Evolutionary conservation across 2,329 filamentous ascomycete species (phyloP).

Genomic region (Aspergillus tubingensis): DNA sequence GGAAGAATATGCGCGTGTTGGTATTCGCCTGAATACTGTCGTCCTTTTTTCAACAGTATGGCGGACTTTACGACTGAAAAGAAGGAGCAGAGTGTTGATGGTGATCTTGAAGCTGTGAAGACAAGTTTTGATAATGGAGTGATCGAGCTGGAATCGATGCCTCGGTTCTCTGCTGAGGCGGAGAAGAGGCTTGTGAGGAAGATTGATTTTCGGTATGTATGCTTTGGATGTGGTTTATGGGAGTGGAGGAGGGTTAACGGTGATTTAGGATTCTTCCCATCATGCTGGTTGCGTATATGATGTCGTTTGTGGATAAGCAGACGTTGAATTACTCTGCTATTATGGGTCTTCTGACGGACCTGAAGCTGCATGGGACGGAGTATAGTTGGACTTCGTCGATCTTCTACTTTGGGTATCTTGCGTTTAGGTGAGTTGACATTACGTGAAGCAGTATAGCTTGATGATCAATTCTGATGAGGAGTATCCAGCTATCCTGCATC

Average conservation of each 20-base stretch:
- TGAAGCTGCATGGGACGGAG: constrained; percentile 24
- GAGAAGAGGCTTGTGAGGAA: constrained; percentile 26
- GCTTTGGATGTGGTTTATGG: not conserved
- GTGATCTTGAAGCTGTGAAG: not conserved
- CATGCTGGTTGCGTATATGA: constrained; percentile 31
- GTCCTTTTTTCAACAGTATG: not conserved
- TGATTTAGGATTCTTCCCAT: constrained; percentile 25
- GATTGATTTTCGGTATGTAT: constrained; percentile 23
- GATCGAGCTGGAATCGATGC: constrained; percentile 15
- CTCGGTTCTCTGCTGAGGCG: constrained; percentile 18
- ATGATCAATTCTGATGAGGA: not conserved
- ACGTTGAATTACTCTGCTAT: constrained; percentile 36
- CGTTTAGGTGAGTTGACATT: constrained; percentile 30
- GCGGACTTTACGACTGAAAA: not conserved
- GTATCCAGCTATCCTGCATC: constrained; percentile 27
- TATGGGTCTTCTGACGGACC: constrained; percentile 27
- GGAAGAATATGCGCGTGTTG: not conserved
- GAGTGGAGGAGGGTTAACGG: not conserved
- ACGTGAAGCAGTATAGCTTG: not conserved
- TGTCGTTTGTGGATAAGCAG: constrained; percentile 41
- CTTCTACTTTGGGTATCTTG: constrained; percentile 32
- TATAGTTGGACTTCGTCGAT: constrained; percentile 28
- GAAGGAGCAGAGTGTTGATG: not conserved
- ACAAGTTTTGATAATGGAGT: constrained; percentile 16
- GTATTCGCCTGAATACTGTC: not conserved